Conservation (phyloP, 2,329 filamentous ascomycete genomes). For the Blastomyces emzantsi region DNA sequence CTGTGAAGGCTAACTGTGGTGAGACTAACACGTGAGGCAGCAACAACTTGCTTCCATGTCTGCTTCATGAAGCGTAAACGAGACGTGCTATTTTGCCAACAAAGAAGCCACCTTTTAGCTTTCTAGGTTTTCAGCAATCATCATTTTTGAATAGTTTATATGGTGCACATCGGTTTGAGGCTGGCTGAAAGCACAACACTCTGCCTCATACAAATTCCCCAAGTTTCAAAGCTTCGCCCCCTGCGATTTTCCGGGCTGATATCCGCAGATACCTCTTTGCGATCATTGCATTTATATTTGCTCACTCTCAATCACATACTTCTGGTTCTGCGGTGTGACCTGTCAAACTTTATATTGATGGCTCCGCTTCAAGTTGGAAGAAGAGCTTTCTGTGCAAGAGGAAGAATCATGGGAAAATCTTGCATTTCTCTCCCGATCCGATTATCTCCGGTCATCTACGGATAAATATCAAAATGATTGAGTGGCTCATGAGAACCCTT, state of each 20-base stretch:
- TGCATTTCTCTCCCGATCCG: not conserved
- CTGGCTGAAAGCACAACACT: not conserved
- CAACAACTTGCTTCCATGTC: not conserved
- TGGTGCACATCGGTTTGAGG: not conserved
- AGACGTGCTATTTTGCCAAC: not conserved
- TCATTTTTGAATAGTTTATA: not conserved
- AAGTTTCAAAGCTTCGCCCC: not conserved
- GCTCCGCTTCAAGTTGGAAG: not conserved
- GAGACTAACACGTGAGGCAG: not conserved
- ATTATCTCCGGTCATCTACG: not conserved
- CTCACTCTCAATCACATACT: not conserved
- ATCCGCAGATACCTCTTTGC: not conserved
- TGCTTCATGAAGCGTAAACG: not conserved
- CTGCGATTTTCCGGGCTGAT: not conserved
- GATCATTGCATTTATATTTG: not conserved
- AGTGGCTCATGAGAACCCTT: not conserved
- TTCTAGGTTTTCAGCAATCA: not conserved
- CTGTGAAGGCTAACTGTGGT: not conserved
- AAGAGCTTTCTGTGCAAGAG: not conserved
- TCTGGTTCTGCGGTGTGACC: conserved; percentile 1
- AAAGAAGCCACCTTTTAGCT: not conserved
- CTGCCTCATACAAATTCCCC: no score
- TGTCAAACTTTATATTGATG: conserved; percentile 6
- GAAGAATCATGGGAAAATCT: not conserved
- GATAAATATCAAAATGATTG: not conserved